Evolutionary conservation across 306 rosid species (phyloP).

Genomic region (Elaeagnus macrophylla): DNA sequence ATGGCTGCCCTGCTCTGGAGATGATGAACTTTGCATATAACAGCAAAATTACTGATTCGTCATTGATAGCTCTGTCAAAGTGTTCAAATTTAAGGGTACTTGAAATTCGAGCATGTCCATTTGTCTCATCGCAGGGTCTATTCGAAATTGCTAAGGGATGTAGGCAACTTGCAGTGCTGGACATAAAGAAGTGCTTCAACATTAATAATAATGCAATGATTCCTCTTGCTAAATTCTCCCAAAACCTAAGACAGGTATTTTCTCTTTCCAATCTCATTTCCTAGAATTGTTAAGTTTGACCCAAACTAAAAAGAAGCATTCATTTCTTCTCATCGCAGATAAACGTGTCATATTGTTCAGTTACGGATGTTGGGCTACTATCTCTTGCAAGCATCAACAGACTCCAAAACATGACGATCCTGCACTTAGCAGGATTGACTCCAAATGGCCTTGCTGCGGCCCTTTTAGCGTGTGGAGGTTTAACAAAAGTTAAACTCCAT

Average conservation of each 20-base stretch:
- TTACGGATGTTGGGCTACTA: constrained; percentile 56
- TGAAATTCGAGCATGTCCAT: constrained; percentile 51
- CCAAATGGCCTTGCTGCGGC: constrained; percentile 51
- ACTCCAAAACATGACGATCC: constrained; percentile 42
- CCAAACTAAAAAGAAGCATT: constrained; percentile 7
- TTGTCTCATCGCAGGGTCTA: constrained; percentile 45
- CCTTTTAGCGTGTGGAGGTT: constrained; percentile 37
- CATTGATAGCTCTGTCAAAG: constrained; percentile 44
- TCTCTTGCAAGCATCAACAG: constrained; percentile 49
- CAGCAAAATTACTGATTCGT: constrained; percentile 39
- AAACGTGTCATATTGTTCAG: constrained; percentile 54
- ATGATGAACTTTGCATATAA: constrained; percentile 55
- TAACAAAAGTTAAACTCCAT: constrained; percentile 57
- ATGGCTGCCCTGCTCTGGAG: constrained; percentile 52
- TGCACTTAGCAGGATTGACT: constrained; percentile 50
- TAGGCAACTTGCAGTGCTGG: constrained; percentile 43
- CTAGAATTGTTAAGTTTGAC: not conserved
- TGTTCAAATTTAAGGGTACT: constrained; percentile 41
- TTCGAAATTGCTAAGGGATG: constrained; percentile 42
- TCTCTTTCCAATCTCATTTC: constrained; percentile 5
- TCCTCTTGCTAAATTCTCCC: constrained; percentile 43
- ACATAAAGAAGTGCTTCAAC: constrained; percentile 48
- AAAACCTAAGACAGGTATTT: constrained; percentile 43
- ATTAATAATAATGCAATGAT: constrained; percentile 48
- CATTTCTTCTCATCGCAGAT: constrained; percentile 40